Evolutionary conservation across 345 rosid species (phyloP).

Genomic region (Salix suchowensis): DNA sequence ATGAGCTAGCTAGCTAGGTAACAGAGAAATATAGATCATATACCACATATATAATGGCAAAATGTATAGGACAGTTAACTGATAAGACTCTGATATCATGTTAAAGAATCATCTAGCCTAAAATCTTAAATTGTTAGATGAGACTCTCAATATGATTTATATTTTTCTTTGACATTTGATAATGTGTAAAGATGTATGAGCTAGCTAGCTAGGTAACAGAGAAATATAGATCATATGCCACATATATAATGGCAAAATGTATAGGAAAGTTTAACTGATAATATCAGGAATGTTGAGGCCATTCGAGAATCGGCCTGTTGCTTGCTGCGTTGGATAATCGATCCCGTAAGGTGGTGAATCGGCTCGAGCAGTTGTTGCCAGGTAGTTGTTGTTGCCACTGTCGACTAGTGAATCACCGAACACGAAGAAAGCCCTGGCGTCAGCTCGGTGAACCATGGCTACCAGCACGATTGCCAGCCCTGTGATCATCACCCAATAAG

Average conservation of each 20-base stretch:
- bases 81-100: too few relatives aligned
- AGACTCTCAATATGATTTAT: too few relatives aligned
- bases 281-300: conserved; percentile 74
- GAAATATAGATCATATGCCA: background rate
- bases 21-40: too few relatives aligned
- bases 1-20: too few relatives aligned
- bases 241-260: too few relatives aligned
- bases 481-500: background rate
- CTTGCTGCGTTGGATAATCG: conserved; percentile 53
- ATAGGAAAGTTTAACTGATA: conserved; percentile 36
- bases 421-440: conserved; percentile 62
- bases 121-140: too few relatives aligned
- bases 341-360: conserved; percentile 73
- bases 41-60: too few relatives aligned
- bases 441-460: conserved; percentile 26
- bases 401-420: conserved; percentile 89
- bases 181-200: background rate
- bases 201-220: background rate
- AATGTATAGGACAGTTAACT: too few relatives aligned
- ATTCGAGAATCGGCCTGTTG: conserved; percentile 76
- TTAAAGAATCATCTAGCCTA: too few relatives aligned
- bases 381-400: conserved; percentile 71
- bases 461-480: background rate
- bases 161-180: background rate
- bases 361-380: conserved; percentile 64